These are phyloP conservation scores for Fistulina hepatica DNA, from an alignment of 1,284 basidiomycete genomes.

Conservation along the genomic window DNA sequence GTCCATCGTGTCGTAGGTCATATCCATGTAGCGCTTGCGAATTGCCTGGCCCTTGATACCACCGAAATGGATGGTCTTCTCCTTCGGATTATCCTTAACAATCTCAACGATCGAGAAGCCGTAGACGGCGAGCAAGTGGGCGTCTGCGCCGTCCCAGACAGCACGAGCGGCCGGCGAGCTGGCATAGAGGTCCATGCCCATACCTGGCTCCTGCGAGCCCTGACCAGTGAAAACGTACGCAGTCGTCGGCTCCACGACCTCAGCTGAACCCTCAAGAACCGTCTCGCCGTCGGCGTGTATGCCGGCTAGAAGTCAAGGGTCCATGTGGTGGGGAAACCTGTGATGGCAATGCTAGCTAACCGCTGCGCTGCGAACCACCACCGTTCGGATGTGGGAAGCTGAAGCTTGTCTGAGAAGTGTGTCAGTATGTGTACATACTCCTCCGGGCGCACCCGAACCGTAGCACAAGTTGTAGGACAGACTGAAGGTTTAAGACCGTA, in stretches of 20 bases:
- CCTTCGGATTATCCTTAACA: slow-evolving; percentile 94
- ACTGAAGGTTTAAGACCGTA: no score
- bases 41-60: slow-evolving; percentile 98
- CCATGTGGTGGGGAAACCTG: no score
- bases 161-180: slow-evolving; percentile 86
- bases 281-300: slow-evolving; percentile 81
- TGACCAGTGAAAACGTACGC: slow-evolving; percentile 99
- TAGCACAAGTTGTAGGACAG: no score
- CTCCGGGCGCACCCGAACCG: no score
- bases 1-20: slow-evolving; percentile 95
- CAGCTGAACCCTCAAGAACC: slow-evolving; percentile 85
- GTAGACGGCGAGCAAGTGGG: slow-evolving; percentile 87
- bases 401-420: no score
- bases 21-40: slow-evolving; percentile 97
- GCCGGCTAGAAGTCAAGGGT: no score
- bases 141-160: slow-evolving; percentile 95
- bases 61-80: slow-evolving; percentile 98
- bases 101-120: slow-evolving; percentile 98
- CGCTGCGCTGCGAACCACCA: no score
- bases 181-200: slow-evolving; percentile 99
- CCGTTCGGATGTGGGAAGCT: no score
- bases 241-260: slow-evolving; percentile 86
- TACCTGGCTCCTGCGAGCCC: slow-evolving; percentile 95
- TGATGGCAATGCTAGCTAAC: no score
- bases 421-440: no score